phyloP scores from a whole-genome alignment of 2,329 filamentous ascomycete species.

The Trichoderma polysporum region DNA sequence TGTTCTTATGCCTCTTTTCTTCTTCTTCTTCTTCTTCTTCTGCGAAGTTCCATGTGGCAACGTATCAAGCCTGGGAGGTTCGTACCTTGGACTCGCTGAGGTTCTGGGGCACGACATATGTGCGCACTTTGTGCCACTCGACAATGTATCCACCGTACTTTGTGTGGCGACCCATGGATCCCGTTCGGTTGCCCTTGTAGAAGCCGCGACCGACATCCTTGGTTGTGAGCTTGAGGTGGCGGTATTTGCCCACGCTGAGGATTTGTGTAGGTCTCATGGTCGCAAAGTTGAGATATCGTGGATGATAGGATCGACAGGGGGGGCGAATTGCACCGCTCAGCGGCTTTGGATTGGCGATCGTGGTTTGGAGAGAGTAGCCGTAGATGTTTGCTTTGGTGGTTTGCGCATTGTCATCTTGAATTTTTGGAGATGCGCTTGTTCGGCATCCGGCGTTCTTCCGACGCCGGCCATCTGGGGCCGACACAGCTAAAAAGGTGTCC shows the following conservation, averaged over 20 bases:
- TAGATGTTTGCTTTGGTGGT: not conserved
- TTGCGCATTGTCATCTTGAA: conserved; percentile 21
- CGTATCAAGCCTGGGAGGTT: not conserved
- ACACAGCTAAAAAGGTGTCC: not conserved
- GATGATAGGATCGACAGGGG: not conserved
- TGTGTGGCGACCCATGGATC: conserved; percentile 82
- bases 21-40: not conserved
- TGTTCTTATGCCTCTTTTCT: not conserved
- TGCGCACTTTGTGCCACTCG: conserved; percentile 85
- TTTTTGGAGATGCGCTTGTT: conserved; percentile 22
- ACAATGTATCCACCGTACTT: conserved; percentile 81
- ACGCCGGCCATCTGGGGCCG: conserved; percentile 26
- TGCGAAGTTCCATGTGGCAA: not conserved
- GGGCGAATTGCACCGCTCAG: not conserved
- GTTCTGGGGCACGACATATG: conserved; percentile 75
- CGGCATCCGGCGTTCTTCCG: conserved; percentile 35
- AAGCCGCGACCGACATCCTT: conserved; percentile 91
- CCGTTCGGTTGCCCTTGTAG: conserved; percentile 94
- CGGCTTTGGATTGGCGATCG: not conserved
- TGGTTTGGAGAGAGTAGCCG: not conserved
- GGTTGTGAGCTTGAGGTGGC: conserved; percentile 79
- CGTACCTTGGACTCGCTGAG: conserved; percentile 71
- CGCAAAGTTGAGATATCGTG: conserved; percentile 14
- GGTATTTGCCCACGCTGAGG: conserved; percentile 65
- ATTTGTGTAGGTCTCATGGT: conserved; percentile 67